These are phyloP conservation scores for Magnusiomyces paraingens DNA, from an alignment of 1,139 yeast species.

Conservation along the genomic window DNA sequence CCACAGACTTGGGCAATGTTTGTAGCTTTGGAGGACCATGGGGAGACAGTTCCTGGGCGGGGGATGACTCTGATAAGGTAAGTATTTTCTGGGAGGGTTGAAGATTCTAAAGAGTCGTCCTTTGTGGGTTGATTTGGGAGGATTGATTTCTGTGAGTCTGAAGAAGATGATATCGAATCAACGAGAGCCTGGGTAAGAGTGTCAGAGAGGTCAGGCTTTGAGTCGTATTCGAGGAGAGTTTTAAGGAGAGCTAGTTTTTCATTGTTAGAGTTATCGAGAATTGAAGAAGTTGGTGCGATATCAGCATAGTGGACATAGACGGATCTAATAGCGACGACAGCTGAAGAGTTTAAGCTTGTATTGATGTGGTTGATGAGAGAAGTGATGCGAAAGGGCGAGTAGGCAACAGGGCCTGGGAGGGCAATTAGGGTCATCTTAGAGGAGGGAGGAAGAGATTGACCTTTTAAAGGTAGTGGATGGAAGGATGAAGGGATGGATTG, in stretches of 20 bases:
- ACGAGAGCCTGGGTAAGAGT: slow-evolving; percentile 44
- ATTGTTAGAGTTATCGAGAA: slow-evolving; percentile 28
- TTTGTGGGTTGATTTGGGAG: too few species aligned
- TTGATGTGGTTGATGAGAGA: slow-evolving; percentile 68
- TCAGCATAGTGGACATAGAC: slow-evolving; percentile 80
- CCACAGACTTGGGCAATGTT: slow-evolving; percentile 90
- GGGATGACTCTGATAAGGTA: slow-evolving; percentile 76
- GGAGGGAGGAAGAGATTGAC: background rate
- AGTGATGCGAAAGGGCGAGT: slow-evolving; percentile 78
- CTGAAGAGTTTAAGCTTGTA: slow-evolving; percentile 55
- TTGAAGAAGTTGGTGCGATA: slow-evolving; percentile 36
- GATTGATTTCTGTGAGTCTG: background rate
- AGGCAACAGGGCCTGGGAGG: slow-evolving; percentile 85
- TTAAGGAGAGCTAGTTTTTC: slow-evolving; percentile 35
- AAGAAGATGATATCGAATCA: slow-evolving; percentile 27
- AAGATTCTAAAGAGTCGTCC: too few species aligned
- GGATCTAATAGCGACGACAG: slow-evolving; percentile 64
- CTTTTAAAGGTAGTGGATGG: background rate
- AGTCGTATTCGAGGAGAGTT: slow-evolving; percentile 68
- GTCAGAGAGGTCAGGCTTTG: slow-evolving; percentile 51
- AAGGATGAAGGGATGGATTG: background rate
- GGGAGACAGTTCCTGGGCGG: slow-evolving; percentile 93
- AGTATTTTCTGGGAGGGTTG: slow-evolving; percentile 43
- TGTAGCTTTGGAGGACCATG: slow-evolving; percentile 99
- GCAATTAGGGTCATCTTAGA: slow-evolving; percentile 40